phyloP scores from a whole-genome alignment of 768 basidiomycete genomes.

The Boletales sp. region DNA sequence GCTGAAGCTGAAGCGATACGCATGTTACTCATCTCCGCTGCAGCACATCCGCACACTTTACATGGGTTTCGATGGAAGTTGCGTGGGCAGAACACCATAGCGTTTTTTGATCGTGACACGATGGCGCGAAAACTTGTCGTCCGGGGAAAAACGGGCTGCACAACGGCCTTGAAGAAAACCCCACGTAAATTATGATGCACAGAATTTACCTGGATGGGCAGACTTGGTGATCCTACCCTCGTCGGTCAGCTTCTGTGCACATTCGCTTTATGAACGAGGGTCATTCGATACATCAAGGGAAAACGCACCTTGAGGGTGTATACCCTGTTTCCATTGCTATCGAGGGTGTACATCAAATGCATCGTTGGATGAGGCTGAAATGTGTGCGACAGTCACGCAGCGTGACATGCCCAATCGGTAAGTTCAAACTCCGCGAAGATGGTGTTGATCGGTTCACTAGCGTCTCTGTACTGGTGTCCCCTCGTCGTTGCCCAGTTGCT shows the following conservation, averaged over 20 bases:
- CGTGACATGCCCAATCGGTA: background rate
- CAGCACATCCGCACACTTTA: slow-evolving; percentile 34
- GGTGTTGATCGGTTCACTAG: too few species aligned
- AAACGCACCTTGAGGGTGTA: slow-evolving; percentile 89
- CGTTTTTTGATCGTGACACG: slow-evolving; percentile 97
- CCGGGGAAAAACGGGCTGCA: slow-evolving; percentile 94
- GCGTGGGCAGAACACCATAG: slow-evolving; percentile 83
- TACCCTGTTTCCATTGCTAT: slow-evolving; percentile 70
- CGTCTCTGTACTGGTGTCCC: too few species aligned
- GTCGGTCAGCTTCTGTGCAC: slow-evolving; percentile 74
- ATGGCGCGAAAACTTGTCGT: slow-evolving; percentile 98
- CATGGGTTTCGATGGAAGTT: slow-evolving; percentile 85
- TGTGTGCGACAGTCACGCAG: background rate
- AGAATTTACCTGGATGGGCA: slow-evolving; percentile 84
- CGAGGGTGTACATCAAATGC: slow-evolving; percentile 96
- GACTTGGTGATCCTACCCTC: slow-evolving; percentile 86
- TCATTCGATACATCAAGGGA: background rate
- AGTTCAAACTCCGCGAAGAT: slow-evolving; percentile 16
- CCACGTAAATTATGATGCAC: background rate
- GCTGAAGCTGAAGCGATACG: too few species aligned
- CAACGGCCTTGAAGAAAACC: background rate
- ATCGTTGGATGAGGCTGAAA: slow-evolving; percentile 44
- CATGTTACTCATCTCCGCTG: background rate
- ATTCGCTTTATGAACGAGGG: slow-evolving; percentile 1
- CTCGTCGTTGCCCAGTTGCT: too few species aligned